These are phyloP conservation scores for Amylocystis lapponica DNA, from an alignment of 768 basidiomycete species.

Conservation along the genomic window DNA sequence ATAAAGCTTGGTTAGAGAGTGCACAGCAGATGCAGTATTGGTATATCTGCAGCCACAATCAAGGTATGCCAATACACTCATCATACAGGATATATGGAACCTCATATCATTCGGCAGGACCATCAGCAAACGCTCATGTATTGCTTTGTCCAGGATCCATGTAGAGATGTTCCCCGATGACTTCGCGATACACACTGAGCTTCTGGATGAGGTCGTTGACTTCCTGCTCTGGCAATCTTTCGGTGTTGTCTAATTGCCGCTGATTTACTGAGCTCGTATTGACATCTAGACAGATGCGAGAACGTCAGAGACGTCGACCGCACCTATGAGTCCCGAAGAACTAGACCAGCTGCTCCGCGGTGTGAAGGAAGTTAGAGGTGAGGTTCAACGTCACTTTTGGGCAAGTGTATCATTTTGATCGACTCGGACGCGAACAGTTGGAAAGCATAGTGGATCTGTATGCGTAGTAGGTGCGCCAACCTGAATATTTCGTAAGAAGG, in stretches of 20 bases:
- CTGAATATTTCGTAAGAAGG: background rate
- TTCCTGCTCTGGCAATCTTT: conserved; percentile 5
- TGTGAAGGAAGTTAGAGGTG: background rate
- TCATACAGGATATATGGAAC: background rate
- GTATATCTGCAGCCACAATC: too few species aligned
- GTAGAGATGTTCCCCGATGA: conserved; percentile 16
- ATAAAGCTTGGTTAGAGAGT: background rate
- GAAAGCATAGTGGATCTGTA: background rate
- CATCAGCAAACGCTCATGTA: background rate
- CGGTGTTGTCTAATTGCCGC: conserved; percentile 7
- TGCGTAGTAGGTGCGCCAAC: background rate
- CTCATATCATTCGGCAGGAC: background rate
- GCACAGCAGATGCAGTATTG: conserved; percentile 1
- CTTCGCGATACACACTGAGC: background rate
- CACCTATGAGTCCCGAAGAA: conserved; percentile 4
- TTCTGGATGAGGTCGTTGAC: conserved; percentile 4
- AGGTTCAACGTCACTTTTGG: too few species aligned
- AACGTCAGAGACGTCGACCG: conserved; percentile 12
- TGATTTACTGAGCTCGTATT: background rate
- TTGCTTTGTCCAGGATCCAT: conserved; percentile 11
- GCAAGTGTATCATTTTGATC: too few species aligned
- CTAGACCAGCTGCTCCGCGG: background rate
- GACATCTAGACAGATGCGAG: conserved; percentile 3
- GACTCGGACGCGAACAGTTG: too few species aligned
- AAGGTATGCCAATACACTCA: too few species aligned